A percentile compares a stretch with the other conserved stretches of the same genome.
Evolutionary conservation across 805 yeast species (phyloP).

Genomic region (Hyphopichia homilentoma): DNA sequence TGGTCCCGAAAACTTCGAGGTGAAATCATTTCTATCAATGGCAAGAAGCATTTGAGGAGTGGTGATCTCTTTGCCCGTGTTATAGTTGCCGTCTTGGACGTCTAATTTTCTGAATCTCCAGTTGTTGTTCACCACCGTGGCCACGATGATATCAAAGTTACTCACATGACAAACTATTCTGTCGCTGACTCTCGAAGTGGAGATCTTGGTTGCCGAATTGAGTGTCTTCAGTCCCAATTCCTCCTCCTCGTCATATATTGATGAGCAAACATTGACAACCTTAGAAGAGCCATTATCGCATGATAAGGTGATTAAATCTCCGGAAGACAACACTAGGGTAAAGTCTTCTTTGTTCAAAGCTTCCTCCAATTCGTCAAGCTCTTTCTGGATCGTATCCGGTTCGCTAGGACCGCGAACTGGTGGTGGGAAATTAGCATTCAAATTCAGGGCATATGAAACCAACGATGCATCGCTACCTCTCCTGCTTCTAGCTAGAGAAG

Average conservation of each 20-base stretch:
- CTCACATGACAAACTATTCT: slow-evolving; percentile 55
- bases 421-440: slow-evolving; percentile 35
- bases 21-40: slow-evolving; percentile 12
- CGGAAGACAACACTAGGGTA: slow-evolving; percentile 49
- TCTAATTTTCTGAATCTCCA: slow-evolving; percentile 58
- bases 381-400: slow-evolving; percentile 3
- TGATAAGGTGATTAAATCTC: slow-evolving; percentile 45
- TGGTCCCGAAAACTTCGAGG: slow-evolving; percentile 4
- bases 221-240: slow-evolving; percentile 14
- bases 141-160: slow-evolving; percentile 53
- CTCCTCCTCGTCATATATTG: slow-evolving; percentile 12
- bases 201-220: slow-evolving; percentile 51
- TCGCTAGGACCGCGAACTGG: slow-evolving; percentile 12
- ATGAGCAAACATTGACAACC: slow-evolving; percentile 20
- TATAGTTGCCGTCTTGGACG: slow-evolving; percentile 45
- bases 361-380: slow-evolving; percentile 12
- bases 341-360: slow-evolving; percentile 41
- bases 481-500: slow-evolving; percentile 14
- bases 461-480: slow-evolving; percentile 29
- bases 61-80: slow-evolving; percentile 18
- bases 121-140: slow-evolving; percentile 59
- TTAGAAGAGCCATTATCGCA: slow-evolving; percentile 46
- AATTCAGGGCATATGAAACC: slow-evolving; percentile 14
- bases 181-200: slow-evolving; percentile 74
- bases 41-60: slow-evolving; percentile 9